Evolutionary conservation across 495 filamentous ascomycete species (phyloP).

Genomic region (Collariella sp.): DNA sequence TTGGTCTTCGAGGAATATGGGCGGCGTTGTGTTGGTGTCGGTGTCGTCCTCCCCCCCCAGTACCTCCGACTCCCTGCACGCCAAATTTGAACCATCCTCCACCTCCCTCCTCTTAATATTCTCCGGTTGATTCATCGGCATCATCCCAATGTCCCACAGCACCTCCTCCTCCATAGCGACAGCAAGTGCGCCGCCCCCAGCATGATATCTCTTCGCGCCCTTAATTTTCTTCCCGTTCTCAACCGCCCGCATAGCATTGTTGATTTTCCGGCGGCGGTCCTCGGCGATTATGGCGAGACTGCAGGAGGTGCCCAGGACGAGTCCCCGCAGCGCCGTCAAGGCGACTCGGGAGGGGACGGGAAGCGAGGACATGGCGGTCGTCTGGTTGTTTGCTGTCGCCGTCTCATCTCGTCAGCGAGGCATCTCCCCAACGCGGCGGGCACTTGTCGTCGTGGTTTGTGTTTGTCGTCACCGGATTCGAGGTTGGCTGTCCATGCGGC

Average conservation of each 20-base stretch:
- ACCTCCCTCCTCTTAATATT: background rate
- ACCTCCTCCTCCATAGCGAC: conserved; percentile 44
- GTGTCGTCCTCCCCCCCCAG: background rate
- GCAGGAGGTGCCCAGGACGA: conserved; percentile 46
- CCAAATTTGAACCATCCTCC: too few species aligned
- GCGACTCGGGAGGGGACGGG: conserved; percentile 48
- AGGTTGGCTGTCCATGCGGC: background rate
- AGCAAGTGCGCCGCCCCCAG: conserved; percentile 24
- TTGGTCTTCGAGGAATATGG: too few species aligned
- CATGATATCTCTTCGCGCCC: conserved; percentile 34
- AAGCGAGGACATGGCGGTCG: conserved; percentile 33
- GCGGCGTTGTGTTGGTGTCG: background rate
- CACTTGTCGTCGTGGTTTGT: conserved; percentile 1
- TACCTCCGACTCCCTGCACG: background rate
- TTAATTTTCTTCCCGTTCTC: conserved; percentile 42
- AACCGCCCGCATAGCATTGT: conserved; percentile 34
- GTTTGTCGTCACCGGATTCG: background rate
- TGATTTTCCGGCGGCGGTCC: conserved; percentile 45
- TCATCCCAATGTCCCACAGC: conserved; percentile 13
- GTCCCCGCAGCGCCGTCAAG: conserved; percentile 43
- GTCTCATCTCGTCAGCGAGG: conserved; percentile 23
- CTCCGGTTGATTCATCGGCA: background rate
- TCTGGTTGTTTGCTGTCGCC: background rate
- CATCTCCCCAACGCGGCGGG: conserved; percentile 12
- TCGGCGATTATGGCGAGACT: conserved; percentile 45